Base-by-base conservation (phyloP, 495 filamentous ascomycete species). In the Daldinia childiae region DNA sequence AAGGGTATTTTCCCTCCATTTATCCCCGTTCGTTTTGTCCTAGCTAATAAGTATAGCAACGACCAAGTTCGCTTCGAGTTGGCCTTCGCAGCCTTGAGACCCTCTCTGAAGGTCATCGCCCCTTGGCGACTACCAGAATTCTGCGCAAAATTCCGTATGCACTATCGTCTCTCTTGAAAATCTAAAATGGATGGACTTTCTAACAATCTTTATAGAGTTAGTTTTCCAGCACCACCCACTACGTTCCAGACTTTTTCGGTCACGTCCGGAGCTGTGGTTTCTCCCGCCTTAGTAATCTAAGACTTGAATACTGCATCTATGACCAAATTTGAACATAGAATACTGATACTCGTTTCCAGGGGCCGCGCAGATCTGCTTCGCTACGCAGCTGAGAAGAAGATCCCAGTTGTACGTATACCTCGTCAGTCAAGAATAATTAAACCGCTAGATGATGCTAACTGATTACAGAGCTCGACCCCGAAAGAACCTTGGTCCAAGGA, bases 331-430 rank as follows among this genome's bases (percentile, higher is more conserved):
- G 8, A 21, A 24, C n/a, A 48, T 21, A 12, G 2, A 2, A 24
- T 30, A 30, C 51, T 54, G 27, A 54, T 17, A 29, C n/a, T 30
- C 15, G 2, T 54, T 54, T 96, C 94, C 84, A 85, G 86, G 72
- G 93, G 95, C 74, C 91, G 95, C 66, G 89, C 93, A 74, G 93
- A 94, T 77, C 89, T 98, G 39, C 91, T 98, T 71, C 89, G 93
- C 79, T 98, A 94, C 75, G 95, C 94, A 68, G 85, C 82, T 12
- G 78, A 90, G 79, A 89, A 87, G 74, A 88, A 88, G 73, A 95
- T 97, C 64, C 94, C 95, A 32, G 93, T 97, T 68, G 91, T 90
- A 54, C 3, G 51, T 54, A 54, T 54, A 11, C 11, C 21, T 29
- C 2, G 19, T 32, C 12, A 36, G 12, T 0, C 34, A 36, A 36